Conservation (phyloP, 2,329 filamentous ascomycete genomes). For the Dothidotthia symphoricarpi region DNA sequence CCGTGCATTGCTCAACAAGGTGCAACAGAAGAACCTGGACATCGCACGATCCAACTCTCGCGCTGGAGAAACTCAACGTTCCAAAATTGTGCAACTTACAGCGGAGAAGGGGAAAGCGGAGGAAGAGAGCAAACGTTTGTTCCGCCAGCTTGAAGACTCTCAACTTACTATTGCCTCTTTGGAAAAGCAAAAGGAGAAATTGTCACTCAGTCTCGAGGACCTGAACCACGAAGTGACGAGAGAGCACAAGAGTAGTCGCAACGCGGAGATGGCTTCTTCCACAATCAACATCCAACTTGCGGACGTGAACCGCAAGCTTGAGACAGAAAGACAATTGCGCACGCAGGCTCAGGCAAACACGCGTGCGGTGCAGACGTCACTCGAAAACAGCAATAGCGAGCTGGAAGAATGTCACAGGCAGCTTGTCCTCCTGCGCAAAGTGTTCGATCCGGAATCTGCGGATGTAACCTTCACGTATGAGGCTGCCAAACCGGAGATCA, state of each 20-base stretch:
- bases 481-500: slow-evolving; percentile 66
- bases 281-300: slow-evolving; percentile 78
- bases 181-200: slow-evolving; percentile 92
- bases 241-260: slow-evolving; percentile 85
- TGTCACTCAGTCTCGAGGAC: slow-evolving; percentile 84
- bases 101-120: slow-evolving; percentile 80
- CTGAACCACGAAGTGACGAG: slow-evolving; percentile 87
- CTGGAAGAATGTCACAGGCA: slow-evolving; percentile 76
- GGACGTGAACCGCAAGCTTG: slow-evolving; percentile 83
- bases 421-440: slow-evolving; percentile 77
- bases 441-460: slow-evolving; percentile 74
- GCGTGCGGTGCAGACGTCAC: slow-evolving; percentile 71
- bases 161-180: slow-evolving; percentile 79
- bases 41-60: slow-evolving; percentile 87
- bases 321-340: slow-evolving; percentile 83
- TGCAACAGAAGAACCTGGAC: slow-evolving; percentile 95
- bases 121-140: slow-evolving; percentile 75
- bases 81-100: slow-evolving; percentile 72
- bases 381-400: slow-evolving; percentile 79
- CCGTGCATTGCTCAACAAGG: slow-evolving; percentile 87
- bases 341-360: slow-evolving; percentile 82
- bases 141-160: slow-evolving; percentile 80
- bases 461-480: slow-evolving; percentile 68
- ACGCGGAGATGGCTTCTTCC: slow-evolving; percentile 84
- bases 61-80: slow-evolving; percentile 77